These are phyloP conservation scores for Cerrena zonata DNA, from an alignment of 1,284 basidiomycete genomes.

Conservation along the genomic window DNA sequence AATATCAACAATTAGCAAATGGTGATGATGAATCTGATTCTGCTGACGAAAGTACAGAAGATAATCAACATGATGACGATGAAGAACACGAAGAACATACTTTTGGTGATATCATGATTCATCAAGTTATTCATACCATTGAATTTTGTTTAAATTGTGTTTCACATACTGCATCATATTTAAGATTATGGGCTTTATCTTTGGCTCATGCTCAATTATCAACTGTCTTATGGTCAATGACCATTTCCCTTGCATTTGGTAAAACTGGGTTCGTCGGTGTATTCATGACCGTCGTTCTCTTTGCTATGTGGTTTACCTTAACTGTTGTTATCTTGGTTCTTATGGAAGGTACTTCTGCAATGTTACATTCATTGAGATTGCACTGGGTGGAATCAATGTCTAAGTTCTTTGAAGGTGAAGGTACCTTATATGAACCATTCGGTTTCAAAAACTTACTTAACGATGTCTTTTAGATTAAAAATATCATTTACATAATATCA, in stretches of 20 bases:
- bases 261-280: slow-evolving; percentile 52
- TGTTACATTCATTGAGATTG: slow-evolving; percentile 91
- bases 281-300: slow-evolving; percentile 61
- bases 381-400: slow-evolving; percentile 98
- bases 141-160: slow-evolving; percentile 98
- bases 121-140: slow-evolving; percentile 97
- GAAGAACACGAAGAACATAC: slow-evolving; percentile 66
- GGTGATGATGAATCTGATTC: slow-evolving; percentile 99
- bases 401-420: slow-evolving; percentile 90
- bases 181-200: slow-evolving; percentile 97
- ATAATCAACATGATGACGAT: background rate
- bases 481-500: no score
- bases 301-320: slow-evolving; percentile 74
- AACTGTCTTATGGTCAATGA: slow-evolving; percentile 91
- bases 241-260: slow-evolving; percentile 55
- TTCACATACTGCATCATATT: slow-evolving; percentile 98
- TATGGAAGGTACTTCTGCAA: slow-evolving; percentile 94
- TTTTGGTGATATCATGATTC: slow-evolving; percentile 90
- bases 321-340: slow-evolving; percentile 80
- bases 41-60: slow-evolving; percentile 30
- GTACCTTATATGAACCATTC: slow-evolving; percentile 69
- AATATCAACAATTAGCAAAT: slow-evolving; percentile 98
- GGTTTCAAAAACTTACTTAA: no score
- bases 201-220: slow-evolving; percentile 96
- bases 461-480: no score